Evolutionary conservation across 225 moss, liverwort and hornwort genomes (phyloP).

Genomic region (Pleurozium schreberi): DNA sequence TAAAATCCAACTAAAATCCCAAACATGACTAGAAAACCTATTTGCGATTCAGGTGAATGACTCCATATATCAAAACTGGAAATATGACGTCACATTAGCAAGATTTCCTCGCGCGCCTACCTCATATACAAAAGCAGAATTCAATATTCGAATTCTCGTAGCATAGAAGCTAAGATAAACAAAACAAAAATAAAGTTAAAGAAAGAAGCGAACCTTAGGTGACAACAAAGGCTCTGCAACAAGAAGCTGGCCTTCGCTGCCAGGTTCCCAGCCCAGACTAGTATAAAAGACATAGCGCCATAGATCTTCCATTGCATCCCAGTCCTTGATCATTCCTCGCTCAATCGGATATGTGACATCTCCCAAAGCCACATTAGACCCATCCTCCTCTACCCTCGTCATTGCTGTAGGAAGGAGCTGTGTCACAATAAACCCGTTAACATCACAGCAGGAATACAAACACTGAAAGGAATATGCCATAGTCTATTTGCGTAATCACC

Average conservation of each 20-base stretch:
- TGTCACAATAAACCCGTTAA: background rate
- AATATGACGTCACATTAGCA: background rate
- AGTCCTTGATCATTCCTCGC: slow-evolving; percentile 87
- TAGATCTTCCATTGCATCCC: slow-evolving; percentile 96
- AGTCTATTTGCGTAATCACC: background rate
- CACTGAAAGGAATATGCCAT: background rate
- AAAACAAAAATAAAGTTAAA: background rate
- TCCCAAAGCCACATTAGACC: slow-evolving; percentile 13
- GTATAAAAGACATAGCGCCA: slow-evolving; percentile 98
- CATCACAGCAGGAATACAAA: background rate
- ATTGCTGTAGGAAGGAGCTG: slow-evolving; percentile 45
- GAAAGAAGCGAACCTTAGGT: slow-evolving; percentile 57
- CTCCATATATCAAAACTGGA: background rate
- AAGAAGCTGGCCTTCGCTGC: slow-evolving; percentile 94
- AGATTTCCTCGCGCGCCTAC: background rate
- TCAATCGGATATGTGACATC: slow-evolving; percentile 57
- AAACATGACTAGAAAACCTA: background rate
- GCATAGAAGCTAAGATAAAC: background rate
- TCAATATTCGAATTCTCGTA: background rate
- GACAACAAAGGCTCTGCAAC: slow-evolving; percentile 87
- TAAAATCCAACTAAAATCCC: background rate
- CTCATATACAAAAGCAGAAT: background rate
- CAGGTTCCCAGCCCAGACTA: slow-evolving; percentile 84
- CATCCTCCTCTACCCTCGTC: slow-evolving; percentile 47
- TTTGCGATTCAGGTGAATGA: background rate